These are phyloP conservation scores for Selaginella tamariscina DNA, from an alignment of 75 land plant genomes.

Conservation along the genomic window DNA sequence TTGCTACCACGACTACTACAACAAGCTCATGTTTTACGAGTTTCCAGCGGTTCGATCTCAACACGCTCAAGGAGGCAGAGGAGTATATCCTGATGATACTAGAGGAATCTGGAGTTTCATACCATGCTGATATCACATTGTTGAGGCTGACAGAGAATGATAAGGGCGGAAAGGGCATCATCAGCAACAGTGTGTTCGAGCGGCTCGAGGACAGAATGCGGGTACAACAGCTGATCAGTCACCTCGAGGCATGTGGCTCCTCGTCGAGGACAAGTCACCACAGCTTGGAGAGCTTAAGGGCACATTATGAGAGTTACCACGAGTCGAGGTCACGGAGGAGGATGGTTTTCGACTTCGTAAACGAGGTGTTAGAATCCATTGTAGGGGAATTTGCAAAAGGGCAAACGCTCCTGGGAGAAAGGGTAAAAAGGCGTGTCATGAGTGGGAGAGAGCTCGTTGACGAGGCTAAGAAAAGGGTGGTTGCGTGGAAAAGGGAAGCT, in stretches of 20 bases:
- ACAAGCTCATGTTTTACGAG: no score
- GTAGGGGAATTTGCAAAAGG: no score
- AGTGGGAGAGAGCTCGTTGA: background rate
- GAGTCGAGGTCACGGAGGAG: slow-evolving; percentile 1
- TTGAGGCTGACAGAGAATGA: background rate
- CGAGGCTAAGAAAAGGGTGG: background rate
- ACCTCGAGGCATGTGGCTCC: background rate
- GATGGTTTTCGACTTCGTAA: background rate
- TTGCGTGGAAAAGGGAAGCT: background rate
- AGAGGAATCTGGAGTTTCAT: background rate
- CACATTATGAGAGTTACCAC: background rate
- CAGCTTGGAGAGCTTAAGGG: background rate
- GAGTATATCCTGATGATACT: background rate
- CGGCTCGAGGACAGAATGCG: background rate
- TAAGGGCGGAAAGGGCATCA: background rate
- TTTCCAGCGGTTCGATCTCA: background rate
- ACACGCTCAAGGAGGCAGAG: background rate
- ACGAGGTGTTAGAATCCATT: background rate
- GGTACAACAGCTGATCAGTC: background rate
- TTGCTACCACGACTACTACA: no score
- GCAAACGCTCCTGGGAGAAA: background rate
- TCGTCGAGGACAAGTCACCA: background rate
- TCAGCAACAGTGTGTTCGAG: background rate
- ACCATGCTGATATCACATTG: background rate
- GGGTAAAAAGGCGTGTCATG: background rate